These are phyloP conservation scores for Crithidia fasciculata DNA, from an alignment of 208 protist species.

Conservation along the genomic window DNA sequence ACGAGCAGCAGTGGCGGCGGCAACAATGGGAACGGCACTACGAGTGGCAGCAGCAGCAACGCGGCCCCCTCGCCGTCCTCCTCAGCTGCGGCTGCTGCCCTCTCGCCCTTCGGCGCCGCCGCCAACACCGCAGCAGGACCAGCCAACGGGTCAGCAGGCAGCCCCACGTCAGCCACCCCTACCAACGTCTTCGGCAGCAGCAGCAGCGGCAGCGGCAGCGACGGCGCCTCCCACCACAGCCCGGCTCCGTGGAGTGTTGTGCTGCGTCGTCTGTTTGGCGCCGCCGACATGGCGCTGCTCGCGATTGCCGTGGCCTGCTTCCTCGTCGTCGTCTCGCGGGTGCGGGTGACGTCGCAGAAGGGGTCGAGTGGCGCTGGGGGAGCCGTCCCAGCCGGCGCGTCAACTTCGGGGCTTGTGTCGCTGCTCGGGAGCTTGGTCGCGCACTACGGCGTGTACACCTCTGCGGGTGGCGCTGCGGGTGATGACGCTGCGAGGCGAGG, in stretches of 20 bases:
- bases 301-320: constrained; percentile 34
- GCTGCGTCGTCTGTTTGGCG: constrained; percentile 47
- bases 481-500: neutral
- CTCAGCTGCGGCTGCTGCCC: too few species aligned
- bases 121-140: too few species aligned
- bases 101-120: too few species aligned
- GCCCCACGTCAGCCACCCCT: neutral
- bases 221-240: neutral
- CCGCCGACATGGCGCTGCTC: constrained; percentile 54
- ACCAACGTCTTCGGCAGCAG: neutral
- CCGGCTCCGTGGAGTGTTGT: constrained; percentile 29
- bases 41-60: neutral
- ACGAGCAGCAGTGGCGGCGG: neutral
- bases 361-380: neutral
- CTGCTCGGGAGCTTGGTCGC: constrained; percentile 6
- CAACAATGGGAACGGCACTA: neutral
- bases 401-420: constrained; percentile 11
- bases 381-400: neutral
- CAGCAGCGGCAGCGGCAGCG: neutral
- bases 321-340: constrained; percentile 23
- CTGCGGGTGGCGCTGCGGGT: constrained; percentile 2
- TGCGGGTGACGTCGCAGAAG: neutral
- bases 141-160: neutral
- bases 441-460: neutral
- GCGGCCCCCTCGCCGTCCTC: neutral